phyloP scores from a whole-genome alignment of 306 rosid species.

The Crotalaria pallida region DNA sequence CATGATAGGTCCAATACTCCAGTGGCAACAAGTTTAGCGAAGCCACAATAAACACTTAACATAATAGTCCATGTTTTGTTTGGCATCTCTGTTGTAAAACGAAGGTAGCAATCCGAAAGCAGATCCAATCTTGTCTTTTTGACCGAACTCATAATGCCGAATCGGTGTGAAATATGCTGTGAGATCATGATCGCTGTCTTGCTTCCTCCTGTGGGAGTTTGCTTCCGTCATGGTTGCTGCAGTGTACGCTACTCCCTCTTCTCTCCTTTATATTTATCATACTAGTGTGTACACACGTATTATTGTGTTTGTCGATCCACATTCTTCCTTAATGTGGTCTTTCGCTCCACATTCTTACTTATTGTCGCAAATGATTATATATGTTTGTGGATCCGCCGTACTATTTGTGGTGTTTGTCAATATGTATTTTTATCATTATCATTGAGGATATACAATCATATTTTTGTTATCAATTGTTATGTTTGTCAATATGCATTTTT shows the following conservation, averaged over 20 bases:
- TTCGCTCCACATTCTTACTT: no score
- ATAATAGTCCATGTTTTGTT: not conserved
- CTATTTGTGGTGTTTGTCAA: no score
- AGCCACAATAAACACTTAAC: not conserved
- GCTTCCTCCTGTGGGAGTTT: slow-evolving; percentile 80
- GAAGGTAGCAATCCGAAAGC: not conserved
- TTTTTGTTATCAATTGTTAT: no score
- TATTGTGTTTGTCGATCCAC: no score
- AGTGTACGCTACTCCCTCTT: slow-evolving; percentile 34
- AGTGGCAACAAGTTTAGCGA: not conserved
- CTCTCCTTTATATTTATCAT: not conserved
- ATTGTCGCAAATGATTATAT: no score
- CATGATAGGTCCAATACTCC: not conserved
- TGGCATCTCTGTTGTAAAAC: not conserved
- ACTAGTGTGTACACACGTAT: no score
- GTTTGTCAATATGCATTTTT: no score
- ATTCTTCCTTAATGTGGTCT: no score
- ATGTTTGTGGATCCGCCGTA: no score
- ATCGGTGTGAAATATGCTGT: slow-evolving; percentile 55
- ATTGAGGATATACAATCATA: no score
- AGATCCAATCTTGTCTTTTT: not conserved
- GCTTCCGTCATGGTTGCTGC: slow-evolving; percentile 84
- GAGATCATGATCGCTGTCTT: slow-evolving; percentile 61
- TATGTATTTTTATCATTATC: no score
- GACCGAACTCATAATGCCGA: slow-evolving; percentile 35